These are phyloP conservation scores for Mycoemilia scoparia DNA, from an alignment of 192 early-diverging fungal species.

Conservation along the genomic window DNA sequence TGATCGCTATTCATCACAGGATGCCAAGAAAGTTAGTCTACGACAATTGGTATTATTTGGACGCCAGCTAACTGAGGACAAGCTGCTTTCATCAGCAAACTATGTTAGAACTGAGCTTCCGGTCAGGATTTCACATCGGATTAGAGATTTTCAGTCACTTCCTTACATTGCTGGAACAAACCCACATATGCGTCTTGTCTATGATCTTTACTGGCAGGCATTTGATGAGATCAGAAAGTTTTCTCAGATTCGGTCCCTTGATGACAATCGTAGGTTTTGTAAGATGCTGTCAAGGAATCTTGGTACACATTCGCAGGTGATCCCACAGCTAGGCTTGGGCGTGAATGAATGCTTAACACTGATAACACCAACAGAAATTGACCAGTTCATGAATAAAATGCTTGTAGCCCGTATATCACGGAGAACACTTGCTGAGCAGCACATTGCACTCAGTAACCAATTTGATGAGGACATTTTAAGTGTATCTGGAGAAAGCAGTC, in stretches of 20 bases:
- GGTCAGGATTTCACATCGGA: conserved; percentile 76
- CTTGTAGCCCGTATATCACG: conserved; percentile 74
- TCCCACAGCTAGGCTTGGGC: conserved; percentile 77
- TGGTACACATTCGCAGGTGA: conserved; percentile 62
- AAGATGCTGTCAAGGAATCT: conserved; percentile 51
- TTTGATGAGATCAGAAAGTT: conserved; percentile 66
- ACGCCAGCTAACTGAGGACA: conserved; percentile 63
- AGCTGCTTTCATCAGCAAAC: conserved; percentile 71
- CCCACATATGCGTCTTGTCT: conserved; percentile 68
- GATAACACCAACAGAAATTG: conserved; percentile 39
- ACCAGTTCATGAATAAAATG: conserved; percentile 82
- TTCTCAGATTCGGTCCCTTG: conserved; percentile 49
- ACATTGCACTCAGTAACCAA: conserved; percentile 60
- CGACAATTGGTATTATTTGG: conserved; percentile 86
- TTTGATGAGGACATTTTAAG: conserved; percentile 24
- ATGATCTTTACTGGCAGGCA: conserved; percentile 84
- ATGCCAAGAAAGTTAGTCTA: conserved; percentile 63
- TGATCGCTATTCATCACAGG: conserved; percentile 64
- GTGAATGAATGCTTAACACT: conserved; percentile 63
- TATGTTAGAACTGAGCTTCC: conserved; percentile 81
- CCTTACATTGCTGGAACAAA: conserved; percentile 89
- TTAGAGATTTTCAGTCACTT: conserved; percentile 79
- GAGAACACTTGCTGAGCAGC: conserved; percentile 83
- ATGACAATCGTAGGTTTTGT: conserved; percentile 72
- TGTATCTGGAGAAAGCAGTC: conserved; percentile 19